Evolutionary conservation across 805 yeast species (phyloP), one percentile per base, ranked within the genome.

Genomic region (Kazachstania martiniae): DNA sequence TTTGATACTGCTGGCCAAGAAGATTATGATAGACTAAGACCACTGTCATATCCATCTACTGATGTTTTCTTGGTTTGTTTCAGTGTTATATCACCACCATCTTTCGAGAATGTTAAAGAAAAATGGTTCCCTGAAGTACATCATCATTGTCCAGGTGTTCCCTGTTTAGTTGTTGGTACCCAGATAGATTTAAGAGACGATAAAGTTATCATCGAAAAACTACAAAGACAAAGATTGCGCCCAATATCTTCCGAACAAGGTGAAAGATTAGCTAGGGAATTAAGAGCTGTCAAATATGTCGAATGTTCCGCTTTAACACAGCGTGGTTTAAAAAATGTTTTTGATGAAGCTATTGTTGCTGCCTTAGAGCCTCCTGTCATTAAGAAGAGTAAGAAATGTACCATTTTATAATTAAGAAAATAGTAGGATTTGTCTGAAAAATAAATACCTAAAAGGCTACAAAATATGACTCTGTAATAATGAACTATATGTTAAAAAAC

Each of bases 1-100:
- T 89, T 91, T 54, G 98, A 89, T 66, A 89, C 98, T 22, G 98
- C 98, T 18, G 98, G 98, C 32, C 98, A 89, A 68, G 98, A 89
- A 72, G 98, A 89, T 68, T 89, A 91, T 61, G 98, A 89, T 65
- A 75, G 98, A 56, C 68, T 89, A 55, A 82, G 98, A 64, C 98
- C 98, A 7, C 72, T 91, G 49, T 80, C 94, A 36, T 89, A 89
- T 61, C 97, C 98, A 12, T 91, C 94, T 34, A 91, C 98, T 4
- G 98, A 89, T 60, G 95, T 89, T 28, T 89, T 89, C 56, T 68
- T 89, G 47, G 94, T 89, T 37, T 91, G 98, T 63, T 89, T 91
- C 63, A 80, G 94, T 23, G 95, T 91, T 38, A 87, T 93, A 45
- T 86, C 95, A 10, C 98, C 97, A 21, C 93, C 98, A 23, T 79